Evolutionary conservation across 768 basidiomycete species (phyloP).

Genomic region (Suillus tomentosus): DNA sequence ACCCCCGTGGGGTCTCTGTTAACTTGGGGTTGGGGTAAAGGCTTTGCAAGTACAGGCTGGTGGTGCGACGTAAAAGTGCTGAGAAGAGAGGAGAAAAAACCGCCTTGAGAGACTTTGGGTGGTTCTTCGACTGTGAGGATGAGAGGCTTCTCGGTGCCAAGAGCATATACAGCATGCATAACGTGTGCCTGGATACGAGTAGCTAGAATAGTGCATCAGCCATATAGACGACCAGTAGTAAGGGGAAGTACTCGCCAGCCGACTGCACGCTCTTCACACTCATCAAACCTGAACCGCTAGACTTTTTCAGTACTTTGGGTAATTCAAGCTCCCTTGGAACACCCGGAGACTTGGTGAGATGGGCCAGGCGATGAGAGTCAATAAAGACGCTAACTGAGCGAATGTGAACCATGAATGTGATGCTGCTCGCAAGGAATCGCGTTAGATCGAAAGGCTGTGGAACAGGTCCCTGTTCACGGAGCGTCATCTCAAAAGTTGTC

Average conservation of each 20-base stretch:
- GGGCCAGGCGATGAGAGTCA: conserved; percentile 72
- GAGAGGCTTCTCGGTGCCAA: conserved; percentile 60
- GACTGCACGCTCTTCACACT: conserved; percentile 61
- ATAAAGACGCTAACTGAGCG: conserved; percentile 78
- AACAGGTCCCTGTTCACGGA: conserved; percentile 79
- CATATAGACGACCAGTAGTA: conserved; percentile 9
- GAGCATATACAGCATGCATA: conserved; percentile 75
- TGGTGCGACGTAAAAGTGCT: conserved; percentile 27
- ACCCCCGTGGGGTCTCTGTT: conserved; percentile 29
- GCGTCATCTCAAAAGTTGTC: conserved; percentile 89
- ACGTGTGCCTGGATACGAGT: conserved; percentile 80
- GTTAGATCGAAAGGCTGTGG: conserved; percentile 86
- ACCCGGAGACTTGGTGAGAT: conserved; percentile 64
- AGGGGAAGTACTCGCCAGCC: conserved; percentile 48
- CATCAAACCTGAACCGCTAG: conserved; percentile 67
- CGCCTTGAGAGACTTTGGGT: conserved; percentile 33
- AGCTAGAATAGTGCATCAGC: conserved; percentile 39
- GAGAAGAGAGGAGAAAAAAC: conserved; percentile 48
- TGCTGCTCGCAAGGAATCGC: conserved; percentile 85
- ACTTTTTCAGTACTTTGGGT: conserved; percentile 55
- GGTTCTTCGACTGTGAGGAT: conserved; percentile 33
- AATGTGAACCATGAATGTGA: conserved; percentile 90
- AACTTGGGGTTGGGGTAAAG: conserved; percentile 15
- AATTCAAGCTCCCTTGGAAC: conserved; percentile 50
- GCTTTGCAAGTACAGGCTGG: neutral